Conservation (phyloP, 2,329 filamentous ascomycete genomes). For the Neonectria sp. region DNA sequence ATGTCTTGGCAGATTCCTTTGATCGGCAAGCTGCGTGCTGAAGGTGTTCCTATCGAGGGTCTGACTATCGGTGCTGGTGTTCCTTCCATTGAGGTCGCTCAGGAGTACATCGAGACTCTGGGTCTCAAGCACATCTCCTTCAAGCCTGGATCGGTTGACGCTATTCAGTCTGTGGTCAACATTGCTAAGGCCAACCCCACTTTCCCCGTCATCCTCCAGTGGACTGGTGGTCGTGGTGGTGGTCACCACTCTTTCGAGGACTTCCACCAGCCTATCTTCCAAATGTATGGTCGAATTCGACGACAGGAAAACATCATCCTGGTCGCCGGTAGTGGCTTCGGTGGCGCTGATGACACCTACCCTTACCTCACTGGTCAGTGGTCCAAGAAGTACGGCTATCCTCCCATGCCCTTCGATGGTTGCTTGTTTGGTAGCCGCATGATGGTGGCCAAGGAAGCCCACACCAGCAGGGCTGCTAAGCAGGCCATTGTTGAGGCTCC, state of each 20-base stretch:
- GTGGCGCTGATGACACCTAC: slow-evolving; percentile 90
- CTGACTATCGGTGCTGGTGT: slow-evolving; percentile 94
- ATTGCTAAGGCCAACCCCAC: slow-evolving; percentile 94
- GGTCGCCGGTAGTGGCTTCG: slow-evolving; percentile 92
- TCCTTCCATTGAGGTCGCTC: slow-evolving; percentile 91
- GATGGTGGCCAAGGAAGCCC: slow-evolving; percentile 95
- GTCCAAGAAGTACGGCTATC: slow-evolving; percentile 89
- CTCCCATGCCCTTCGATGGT: slow-evolving; percentile 95
- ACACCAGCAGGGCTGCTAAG: slow-evolving; percentile 90
- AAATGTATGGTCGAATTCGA: slow-evolving; percentile 92
- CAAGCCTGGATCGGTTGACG: slow-evolving; percentile 92
- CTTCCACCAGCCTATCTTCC: slow-evolving; percentile 91
- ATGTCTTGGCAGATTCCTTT: slow-evolving; percentile 96
- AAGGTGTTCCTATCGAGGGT: slow-evolving; percentile 92
- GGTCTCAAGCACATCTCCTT: slow-evolving; percentile 94
- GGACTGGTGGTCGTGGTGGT: slow-evolving; percentile 94
- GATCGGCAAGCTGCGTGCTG: slow-evolving; percentile 82
- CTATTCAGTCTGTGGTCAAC: slow-evolving; percentile 91
- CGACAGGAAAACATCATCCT: slow-evolving; percentile 90
- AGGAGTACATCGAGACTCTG: slow-evolving; percentile 94
- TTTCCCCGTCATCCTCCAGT: slow-evolving; percentile 94
- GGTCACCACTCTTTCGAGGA: slow-evolving; percentile 97
- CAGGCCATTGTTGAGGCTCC: slow-evolving; percentile 90
- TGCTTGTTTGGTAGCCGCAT: slow-evolving; percentile 92
- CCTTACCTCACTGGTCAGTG: slow-evolving; percentile 92